A percentile compares a stretch with the other conserved stretches of the same genome.
Evolutionary conservation across 2,329 filamentous ascomycete genomes (phyloP).

Genomic region (Sarocladium strictum): DNA sequence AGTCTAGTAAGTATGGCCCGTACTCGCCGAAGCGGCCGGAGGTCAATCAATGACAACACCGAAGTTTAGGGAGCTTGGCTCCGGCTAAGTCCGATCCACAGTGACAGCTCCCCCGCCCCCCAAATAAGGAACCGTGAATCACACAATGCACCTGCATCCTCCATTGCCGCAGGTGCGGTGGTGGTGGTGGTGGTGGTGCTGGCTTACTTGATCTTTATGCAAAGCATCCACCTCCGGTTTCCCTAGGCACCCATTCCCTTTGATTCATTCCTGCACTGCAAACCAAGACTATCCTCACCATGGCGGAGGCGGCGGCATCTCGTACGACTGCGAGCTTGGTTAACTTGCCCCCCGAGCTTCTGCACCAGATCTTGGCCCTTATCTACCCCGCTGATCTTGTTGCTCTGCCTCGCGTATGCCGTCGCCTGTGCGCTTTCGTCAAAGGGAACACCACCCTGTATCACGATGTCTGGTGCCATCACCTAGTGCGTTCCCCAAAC

Average conservation of each 20-base stretch:
- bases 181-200: neutral
- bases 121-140: neutral
- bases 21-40: neutral
- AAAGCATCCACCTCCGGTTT: neutral
- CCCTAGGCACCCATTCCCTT: neutral
- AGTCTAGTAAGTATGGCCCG: no score
- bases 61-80: neutral
- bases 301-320: neutral
- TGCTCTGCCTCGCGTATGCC: constrained; percentile 45
- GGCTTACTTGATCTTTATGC: neutral
- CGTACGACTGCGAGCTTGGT: constrained; percentile 1
- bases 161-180: neutral
- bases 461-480: constrained; percentile 54
- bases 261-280: neutral
- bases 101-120: neutral
- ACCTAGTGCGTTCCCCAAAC: constrained; percentile 37
- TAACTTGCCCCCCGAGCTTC: constrained; percentile 53
- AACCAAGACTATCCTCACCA: neutral
- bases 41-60: neutral
- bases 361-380: constrained; percentile 54
- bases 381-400: constrained; percentile 52
- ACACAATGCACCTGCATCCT: neutral
- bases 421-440: constrained; percentile 46
- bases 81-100: constrained; percentile 5
- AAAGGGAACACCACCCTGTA: constrained; percentile 53